phyloP scores from a whole-genome alignment of 1,284 basidiomycete species.

The Ceratobasidium sp. region DNA sequence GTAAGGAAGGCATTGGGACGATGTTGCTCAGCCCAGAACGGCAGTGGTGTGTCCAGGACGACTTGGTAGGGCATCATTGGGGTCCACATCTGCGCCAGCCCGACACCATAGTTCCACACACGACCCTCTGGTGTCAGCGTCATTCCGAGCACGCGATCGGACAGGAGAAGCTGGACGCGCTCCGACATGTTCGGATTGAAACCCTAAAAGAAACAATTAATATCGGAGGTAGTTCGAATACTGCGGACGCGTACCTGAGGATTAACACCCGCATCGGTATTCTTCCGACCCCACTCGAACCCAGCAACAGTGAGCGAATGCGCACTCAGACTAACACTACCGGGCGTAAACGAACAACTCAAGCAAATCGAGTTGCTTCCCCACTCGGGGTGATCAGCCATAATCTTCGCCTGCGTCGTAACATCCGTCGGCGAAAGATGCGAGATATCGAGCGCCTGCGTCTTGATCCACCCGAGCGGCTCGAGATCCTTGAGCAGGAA shows the following conservation, averaged over 20 bases:
- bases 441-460: slow-evolving; percentile 91
- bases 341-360: slow-evolving; percentile 96
- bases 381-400: slow-evolving; percentile 96
- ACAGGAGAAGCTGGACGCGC: slow-evolving; percentile 92
- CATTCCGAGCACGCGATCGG: slow-evolving; percentile 93
- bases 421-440: slow-evolving; percentile 94
- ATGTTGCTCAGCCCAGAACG: slow-evolving; percentile 97
- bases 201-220: slow-evolving; percentile 62
- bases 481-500: slow-evolving; percentile 95
- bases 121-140: slow-evolving; percentile 91
- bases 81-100: slow-evolving; percentile 92
- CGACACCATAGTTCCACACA: slow-evolving; percentile 94
- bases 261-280: slow-evolving; percentile 85
- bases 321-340: slow-evolving; percentile 94
- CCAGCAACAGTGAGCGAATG: slow-evolving; percentile 91
- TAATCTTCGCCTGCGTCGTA: slow-evolving; percentile 95
- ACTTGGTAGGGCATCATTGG: slow-evolving; percentile 87
- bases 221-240: slow-evolving; percentile 48
- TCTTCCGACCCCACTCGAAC: slow-evolving; percentile 99
- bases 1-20: slow-evolving; percentile 91
- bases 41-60: slow-evolving; percentile 88
- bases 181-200: slow-evolving; percentile 99
- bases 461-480: slow-evolving; percentile 98
- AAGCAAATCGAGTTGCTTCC: slow-evolving; percentile 94
- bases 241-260: slow-evolving; percentile 68